Evolutionary conservation across 1,139 yeast species (phyloP).

Genomic region (Taphrina pruni): DNA sequence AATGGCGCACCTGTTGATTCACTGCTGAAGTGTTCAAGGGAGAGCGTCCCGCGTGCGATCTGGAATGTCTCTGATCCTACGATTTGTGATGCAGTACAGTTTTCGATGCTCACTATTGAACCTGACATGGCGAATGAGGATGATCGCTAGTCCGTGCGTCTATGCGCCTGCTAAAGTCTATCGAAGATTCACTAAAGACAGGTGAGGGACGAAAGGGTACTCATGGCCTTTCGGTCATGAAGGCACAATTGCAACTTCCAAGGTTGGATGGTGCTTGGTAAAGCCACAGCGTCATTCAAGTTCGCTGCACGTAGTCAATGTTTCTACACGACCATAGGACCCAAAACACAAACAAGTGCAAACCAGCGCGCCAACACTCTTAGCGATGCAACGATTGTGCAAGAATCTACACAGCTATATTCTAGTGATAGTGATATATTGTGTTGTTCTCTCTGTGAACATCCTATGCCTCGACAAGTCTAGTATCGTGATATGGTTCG

Average conservation of each 20-base stretch:
- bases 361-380: background rate
- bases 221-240: background rate
- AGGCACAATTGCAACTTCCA: background rate
- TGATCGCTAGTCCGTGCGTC: no score
- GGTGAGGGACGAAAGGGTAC: background rate
- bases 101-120: constrained; percentile 3
- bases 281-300: constrained; percentile 15
- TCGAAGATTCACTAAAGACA: no score
- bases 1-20: constrained; percentile 7
- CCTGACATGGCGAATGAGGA: background rate
- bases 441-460: background rate
- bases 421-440: no score
- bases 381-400: no score
- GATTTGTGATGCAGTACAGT: constrained; percentile 21
- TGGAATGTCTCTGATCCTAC: constrained; percentile 30
- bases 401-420: no score
- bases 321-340: no score
- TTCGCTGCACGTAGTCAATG: background rate
- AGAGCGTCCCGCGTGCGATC: constrained; percentile 22
- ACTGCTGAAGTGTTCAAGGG: constrained; percentile 14
- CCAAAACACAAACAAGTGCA: background rate
- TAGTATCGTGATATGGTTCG: no score
- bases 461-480: no score
- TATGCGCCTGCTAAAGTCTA: no score
- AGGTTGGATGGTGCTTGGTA: background rate